phyloP scores from a whole-genome alignment of 2,329 filamentous ascomycete genomes.

The Leptographium galeiforme region DNA sequence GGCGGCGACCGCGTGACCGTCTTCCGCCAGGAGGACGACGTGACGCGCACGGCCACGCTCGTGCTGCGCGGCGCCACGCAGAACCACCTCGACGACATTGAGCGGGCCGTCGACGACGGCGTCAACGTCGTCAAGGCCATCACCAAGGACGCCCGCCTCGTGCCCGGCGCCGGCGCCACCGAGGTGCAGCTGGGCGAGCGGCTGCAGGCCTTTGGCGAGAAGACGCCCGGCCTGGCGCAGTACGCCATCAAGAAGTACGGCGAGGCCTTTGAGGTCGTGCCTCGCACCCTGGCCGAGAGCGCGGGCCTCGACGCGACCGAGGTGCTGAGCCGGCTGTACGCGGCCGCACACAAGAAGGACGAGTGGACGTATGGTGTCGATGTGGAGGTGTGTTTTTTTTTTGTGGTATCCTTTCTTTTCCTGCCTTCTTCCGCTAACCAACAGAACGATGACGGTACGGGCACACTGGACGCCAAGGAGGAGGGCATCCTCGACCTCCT shows the following conservation, averaged over 20 bases:
- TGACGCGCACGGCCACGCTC: slow-evolving; percentile 83
- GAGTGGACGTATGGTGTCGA: slow-evolving; percentile 89
- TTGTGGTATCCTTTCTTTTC: background rate
- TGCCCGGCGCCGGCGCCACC: slow-evolving; percentile 86
- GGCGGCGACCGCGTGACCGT: slow-evolving; percentile 96
- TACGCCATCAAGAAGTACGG: slow-evolving; percentile 97
- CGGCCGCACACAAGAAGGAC: slow-evolving; percentile 79
- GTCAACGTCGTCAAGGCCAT: slow-evolving; percentile 99
- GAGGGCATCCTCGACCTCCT: slow-evolving; percentile 87
- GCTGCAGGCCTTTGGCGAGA: slow-evolving; percentile 80
- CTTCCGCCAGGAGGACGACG: slow-evolving; percentile 90
- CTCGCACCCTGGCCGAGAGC: slow-evolving; percentile 84
- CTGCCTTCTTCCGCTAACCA: background rate
- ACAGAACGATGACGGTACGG: slow-evolving; percentile 62
- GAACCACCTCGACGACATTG: slow-evolving; percentile 94
- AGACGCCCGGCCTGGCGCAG: slow-evolving; percentile 82
- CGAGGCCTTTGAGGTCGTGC: slow-evolving; percentile 94
- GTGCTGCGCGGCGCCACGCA: slow-evolving; percentile 92
- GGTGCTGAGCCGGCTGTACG: slow-evolving; percentile 81
- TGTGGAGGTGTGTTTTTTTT: slow-evolving; percentile 49
- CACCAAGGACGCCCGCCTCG: slow-evolving; percentile 79
- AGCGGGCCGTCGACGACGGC: slow-evolving; percentile 92
- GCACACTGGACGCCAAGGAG: slow-evolving; percentile 73
- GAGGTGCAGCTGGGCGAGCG: slow-evolving; percentile 90
- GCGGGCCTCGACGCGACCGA: slow-evolving; percentile 96